phyloP scores from a whole-genome alignment of 2,329 filamentous ascomycete genomes.

The Aspergillus terreus region DNA sequence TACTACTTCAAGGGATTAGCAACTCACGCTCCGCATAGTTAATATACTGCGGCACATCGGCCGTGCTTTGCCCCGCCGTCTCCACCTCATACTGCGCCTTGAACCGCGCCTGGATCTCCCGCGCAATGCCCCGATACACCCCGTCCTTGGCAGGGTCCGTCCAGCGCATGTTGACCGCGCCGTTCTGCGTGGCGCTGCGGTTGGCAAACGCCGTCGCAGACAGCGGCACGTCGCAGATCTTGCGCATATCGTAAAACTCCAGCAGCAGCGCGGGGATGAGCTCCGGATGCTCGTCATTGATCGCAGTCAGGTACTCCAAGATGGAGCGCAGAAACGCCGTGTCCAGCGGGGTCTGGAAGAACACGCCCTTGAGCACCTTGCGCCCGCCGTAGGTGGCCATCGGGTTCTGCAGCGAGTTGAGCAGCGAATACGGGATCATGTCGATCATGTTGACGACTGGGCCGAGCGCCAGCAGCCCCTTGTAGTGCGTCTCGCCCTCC shows the following conservation, averaged over 20 bases:
- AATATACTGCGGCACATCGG: constrained; percentile 31
- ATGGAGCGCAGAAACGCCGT: constrained; percentile 29
- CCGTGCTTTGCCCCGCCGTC: constrained; percentile 2
- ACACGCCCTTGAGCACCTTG: constrained; percentile 43
- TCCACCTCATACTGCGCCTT: constrained; percentile 20
- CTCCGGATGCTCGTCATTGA: constrained; percentile 25
- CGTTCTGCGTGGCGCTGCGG: constrained; percentile 45
- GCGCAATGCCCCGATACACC: constrained; percentile 38
- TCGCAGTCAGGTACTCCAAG: constrained; percentile 27
- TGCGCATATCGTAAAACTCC: constrained; percentile 42
- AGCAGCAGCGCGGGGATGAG: constrained; percentile 34
- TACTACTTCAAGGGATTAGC: background rate
- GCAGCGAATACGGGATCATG: constrained; percentile 40
- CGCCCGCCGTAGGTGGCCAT: constrained; percentile 38
- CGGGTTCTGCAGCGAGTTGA: constrained; percentile 40
- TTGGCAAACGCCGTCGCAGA: constrained; percentile 45
- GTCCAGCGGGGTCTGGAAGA: constrained; percentile 42
- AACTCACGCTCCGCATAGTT: constrained; percentile 34
- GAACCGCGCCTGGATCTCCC: constrained; percentile 27
- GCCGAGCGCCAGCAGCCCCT: constrained; percentile 34
- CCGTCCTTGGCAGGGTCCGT: constrained; percentile 35
- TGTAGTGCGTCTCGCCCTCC: constrained; percentile 35
- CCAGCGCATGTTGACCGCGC: constrained; percentile 42
- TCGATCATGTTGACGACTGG: constrained; percentile 36
- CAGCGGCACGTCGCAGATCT: constrained; percentile 34